Base-by-base conservation (phyloP, 73 alveolate genomes). In the Paramecium octaurelia region DNA sequence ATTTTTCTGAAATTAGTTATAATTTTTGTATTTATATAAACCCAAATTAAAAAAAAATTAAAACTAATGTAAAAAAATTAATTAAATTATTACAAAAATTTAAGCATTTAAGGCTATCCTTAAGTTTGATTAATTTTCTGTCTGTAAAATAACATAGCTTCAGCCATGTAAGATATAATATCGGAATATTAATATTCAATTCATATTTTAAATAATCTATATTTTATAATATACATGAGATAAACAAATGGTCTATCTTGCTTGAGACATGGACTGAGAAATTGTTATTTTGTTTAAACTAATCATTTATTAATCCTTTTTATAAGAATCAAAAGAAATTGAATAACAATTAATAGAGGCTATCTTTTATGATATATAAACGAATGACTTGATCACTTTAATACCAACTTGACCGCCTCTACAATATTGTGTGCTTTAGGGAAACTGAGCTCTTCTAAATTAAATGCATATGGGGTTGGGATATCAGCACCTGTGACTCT, bases 401-500 rank as follows among this genome's bases (percentile, higher is more conserved):
- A 80, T 48, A 80, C 91, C 48, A 20, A 48, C 23, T 71, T 89
- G 50, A 83, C 94, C 29, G 97, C 98, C 40, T 95, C 94, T 6
- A 96, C 97, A 21, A 97, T 95, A 59, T 95, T 88, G 40, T 91
- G 93, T 6, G 94, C 93, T 44, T 86, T 85, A 18, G 99, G 99
- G 85, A 94, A 94, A 31, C 97, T 96, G 31, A 92, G 27, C n/a
- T 86, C 86, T 92, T 97, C 99, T 60, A 97, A 91, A 75, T 93
- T 85, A 31, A 86, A 69, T 27, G 99, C 92, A 86, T 97, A 97
- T 31, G 99, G 98, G 86, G 94, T 93, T 23, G 99, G 99, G 34
- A 96, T 95, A 58, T 97, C 99, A n/a, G 95, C 98, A 14, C 98
- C 98, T 20, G 98, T 92, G 43, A 97, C 92, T 96, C 99, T 96